These are phyloP conservation scores for Pseudocercospora pini-densiflorae DNA, from an alignment of 2,329 filamentous ascomycete species.

Conservation along the genomic window DNA sequence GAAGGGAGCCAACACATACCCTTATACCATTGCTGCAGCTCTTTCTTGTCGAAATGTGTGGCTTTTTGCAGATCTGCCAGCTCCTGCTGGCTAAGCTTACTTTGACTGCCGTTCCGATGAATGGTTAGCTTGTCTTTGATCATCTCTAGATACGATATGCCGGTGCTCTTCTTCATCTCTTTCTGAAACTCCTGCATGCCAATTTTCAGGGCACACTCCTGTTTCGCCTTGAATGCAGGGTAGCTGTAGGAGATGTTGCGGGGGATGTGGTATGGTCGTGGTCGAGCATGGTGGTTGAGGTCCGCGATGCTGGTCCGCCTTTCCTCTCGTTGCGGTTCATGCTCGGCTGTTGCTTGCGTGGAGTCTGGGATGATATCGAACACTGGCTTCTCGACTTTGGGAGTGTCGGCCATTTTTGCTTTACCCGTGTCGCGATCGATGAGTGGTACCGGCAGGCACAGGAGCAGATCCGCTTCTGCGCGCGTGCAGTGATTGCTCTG, in stretches of 20 bases:
- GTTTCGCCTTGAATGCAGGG: conserved; percentile 38
- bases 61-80: conserved; percentile 93
- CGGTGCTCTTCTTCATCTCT: conserved; percentile 37
- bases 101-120: conserved; percentile 69
- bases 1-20: conserved; percentile 59
- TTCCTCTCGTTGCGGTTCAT: conserved; percentile 14
- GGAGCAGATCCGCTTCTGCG: conserved; percentile 3
- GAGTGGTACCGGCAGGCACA: background rate
- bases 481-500: conserved; percentile 1
- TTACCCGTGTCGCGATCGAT: background rate
- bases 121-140: conserved; percentile 38
- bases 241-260: conserved; percentile 38
- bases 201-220: conserved; percentile 39
- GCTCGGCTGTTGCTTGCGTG: conserved; percentile 10
- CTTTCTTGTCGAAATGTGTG: conserved; percentile 99
- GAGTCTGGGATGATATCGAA: conserved; percentile 31
- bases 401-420: conserved; percentile 30
- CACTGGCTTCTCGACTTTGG: conserved; percentile 29
- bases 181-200: conserved; percentile 38
- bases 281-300: conserved; percentile 39
- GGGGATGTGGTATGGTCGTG: conserved; percentile 40
- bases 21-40: conserved; percentile 99
- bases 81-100: conserved; percentile 96
- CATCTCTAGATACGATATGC: conserved; percentile 35
- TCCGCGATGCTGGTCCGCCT: conserved; percentile 27